phyloP scores from a whole-genome alignment of 345 rosid genomes.

The Pugionium dolabratum region DNA sequence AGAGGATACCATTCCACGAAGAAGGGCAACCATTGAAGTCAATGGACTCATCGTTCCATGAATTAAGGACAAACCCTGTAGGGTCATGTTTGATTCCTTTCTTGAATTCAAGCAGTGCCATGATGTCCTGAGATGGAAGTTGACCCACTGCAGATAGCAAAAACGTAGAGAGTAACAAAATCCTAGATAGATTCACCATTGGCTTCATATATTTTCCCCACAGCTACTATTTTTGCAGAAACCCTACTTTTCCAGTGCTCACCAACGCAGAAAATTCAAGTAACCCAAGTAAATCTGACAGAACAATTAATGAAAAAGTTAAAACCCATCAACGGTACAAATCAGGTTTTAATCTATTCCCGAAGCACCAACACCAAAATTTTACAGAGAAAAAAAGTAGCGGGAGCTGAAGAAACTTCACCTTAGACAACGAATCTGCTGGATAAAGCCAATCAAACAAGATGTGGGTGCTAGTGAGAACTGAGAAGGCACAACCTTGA shows the following conservation, averaged over 20 bases:
- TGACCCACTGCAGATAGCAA: slow-evolving; percentile 68
- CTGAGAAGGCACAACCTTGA: slow-evolving; percentile 38
- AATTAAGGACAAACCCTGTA: slow-evolving; percentile 83
- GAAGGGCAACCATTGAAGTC: slow-evolving; percentile 97
- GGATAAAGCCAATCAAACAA: slow-evolving; percentile 23
- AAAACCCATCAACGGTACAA: slow-evolving; percentile 10
- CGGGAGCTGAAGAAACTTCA: not conserved
- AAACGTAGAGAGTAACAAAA: slow-evolving; percentile 48
- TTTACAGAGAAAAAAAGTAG: not conserved
- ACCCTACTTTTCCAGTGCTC: slow-evolving; percentile 17
- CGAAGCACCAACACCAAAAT: not conserved
- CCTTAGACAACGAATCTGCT: slow-evolving; percentile 36
- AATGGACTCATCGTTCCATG: slow-evolving; percentile 96
- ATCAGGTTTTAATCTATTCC: slow-evolving; percentile 2
- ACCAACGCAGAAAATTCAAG: slow-evolving; percentile 26
- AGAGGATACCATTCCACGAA: slow-evolving; percentile 93
- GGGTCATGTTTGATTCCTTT: slow-evolving; percentile 96
- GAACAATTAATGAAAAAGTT: slow-evolving; percentile 20
- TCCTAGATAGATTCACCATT: slow-evolving; percentile 56
- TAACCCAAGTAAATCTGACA: slow-evolving; percentile 34
- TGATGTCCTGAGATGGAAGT: slow-evolving; percentile 95
- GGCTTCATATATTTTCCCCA: slow-evolving; percentile 12
- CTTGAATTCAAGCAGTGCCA: slow-evolving; percentile 92
- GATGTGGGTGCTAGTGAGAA: slow-evolving; percentile 25
- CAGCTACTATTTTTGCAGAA: slow-evolving; percentile 28